Base-by-base conservation (phyloP, 306 rosid genomes). In the Fragaria nilgerrensis region DNA sequence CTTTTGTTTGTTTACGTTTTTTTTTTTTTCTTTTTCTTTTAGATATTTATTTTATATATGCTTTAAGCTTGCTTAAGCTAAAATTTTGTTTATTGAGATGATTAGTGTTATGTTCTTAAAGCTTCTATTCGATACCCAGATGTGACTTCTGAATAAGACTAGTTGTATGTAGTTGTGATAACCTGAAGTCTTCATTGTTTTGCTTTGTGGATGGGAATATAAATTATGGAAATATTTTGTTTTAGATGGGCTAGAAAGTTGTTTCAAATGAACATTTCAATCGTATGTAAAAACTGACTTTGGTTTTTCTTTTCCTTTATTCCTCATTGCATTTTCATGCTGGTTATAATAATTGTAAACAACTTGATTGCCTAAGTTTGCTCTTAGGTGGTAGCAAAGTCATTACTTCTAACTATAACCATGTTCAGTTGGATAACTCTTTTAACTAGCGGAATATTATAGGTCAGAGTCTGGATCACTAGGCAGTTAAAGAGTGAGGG, bases 1-100 rank as follows among this genome's bases (percentile, higher is more conserved):
- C 76, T 10, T 70, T 79, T 78, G 48, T 75, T 80, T 79, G 73
- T 70, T 77, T 77, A 71, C 44, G 20, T 49, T 48, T 43, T 43
- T 41, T 48, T 43, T 43, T 41, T 13, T 15, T 64, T 36, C 29
- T 64, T 56, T 81, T 77, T 62, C n/a, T 68, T 55, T 17, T 63
- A 9, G 5, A 49, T 72, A 56, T 63, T 3, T 32, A 25, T 39
- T 16, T 39, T 29, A 47, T 16, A 19, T 44, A 22, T 74, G 27
- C 22, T 15, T 23, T 36, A 17, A 6, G n/a, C 17, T 67, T 32
- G n/a, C 17, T 67, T 32, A n/a, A 39, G 32, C 29, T 41, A 41
- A 9, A 67, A 11, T n/a, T 39, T 39, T 37, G 2, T 66, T 64
- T 19, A 66, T 66, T 36, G 49, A 66, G 14, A 36, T 64, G 10